These are phyloP conservation scores for Eragrostis curvula DNA, from an alignment of 176 grass and related monocot genomes.

Conservation along the genomic window DNA sequence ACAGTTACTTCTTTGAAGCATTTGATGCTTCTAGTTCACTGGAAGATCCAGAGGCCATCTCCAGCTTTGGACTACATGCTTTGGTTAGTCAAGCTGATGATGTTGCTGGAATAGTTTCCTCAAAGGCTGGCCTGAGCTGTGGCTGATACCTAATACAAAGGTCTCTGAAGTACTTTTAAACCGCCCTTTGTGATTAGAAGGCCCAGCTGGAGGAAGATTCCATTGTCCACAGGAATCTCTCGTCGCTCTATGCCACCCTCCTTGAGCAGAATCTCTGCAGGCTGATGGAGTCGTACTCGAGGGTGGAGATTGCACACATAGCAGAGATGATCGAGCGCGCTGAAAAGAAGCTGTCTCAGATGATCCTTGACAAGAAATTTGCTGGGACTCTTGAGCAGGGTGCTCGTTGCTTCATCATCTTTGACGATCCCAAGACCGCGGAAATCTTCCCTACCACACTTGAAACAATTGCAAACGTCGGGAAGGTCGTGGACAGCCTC, in stretches of 20 bases:
- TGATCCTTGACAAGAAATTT: conserved; percentile 86
- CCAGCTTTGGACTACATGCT: conserved; percentile 78
- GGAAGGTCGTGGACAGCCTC: conserved; percentile 79
- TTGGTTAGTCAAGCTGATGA: conserved; percentile 78
- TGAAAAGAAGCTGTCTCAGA: conserved; percentile 83
- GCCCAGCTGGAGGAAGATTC: conserved; percentile 79
- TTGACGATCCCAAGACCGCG: conserved; percentile 67
- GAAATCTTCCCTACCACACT: conserved; percentile 80
- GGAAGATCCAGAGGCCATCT: conserved; percentile 62
- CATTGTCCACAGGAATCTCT: conserved; percentile 83
- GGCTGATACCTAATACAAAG: conserved; percentile 65
- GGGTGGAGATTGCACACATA: conserved; percentile 74
- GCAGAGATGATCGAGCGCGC: conserved; percentile 78
- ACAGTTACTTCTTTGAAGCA: conserved; percentile 92
- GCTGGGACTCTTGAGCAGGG: conserved; percentile 80
- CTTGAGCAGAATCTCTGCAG: conserved; percentile 86
- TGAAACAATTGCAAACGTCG: conserved; percentile 72
- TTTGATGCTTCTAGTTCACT: conserved; percentile 76
- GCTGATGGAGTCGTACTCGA: conserved; percentile 76
- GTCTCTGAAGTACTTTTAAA: conserved; percentile 82
- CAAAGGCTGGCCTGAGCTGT: conserved; percentile 77
- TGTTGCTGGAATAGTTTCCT: conserved; percentile 66
- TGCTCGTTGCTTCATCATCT: conserved; percentile 87
- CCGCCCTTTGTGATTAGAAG: conserved; percentile 66
- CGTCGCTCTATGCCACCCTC: conserved; percentile 79